These are phyloP conservation scores for Aureoboletus auriporus DNA, from an alignment of 768 basidiomycete genomes.

Conservation along the genomic window DNA sequence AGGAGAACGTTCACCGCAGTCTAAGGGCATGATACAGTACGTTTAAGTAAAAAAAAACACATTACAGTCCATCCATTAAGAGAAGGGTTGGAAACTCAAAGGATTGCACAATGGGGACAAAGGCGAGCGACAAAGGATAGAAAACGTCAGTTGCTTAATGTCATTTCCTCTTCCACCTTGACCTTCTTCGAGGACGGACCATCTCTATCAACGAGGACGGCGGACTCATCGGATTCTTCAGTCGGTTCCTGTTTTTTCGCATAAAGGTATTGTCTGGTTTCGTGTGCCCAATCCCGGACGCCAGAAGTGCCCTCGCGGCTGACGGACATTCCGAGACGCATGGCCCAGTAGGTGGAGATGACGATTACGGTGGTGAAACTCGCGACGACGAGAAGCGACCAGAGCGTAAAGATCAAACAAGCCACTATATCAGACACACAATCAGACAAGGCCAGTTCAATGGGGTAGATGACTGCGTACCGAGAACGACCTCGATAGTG, in stretches of 20 bases:
- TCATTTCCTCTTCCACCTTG: conserved; percentile 20
- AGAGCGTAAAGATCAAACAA: conserved; percentile 30
- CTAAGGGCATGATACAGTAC: conserved; percentile 14
- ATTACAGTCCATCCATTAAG: not conserved
- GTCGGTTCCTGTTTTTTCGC: conserved; percentile 13
- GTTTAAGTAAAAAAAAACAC: not conserved
- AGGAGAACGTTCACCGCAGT: too few species aligned
- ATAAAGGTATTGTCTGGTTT: conserved; percentile 20
- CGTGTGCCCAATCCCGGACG: conserved; percentile 27
- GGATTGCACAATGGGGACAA: not conserved
- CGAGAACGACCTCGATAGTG: conserved; percentile 25
- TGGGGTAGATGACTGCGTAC: conserved; percentile 13
- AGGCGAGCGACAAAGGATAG: not conserved
- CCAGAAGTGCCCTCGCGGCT: conserved; percentile 32
- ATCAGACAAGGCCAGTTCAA: not conserved
- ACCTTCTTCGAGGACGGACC: conserved; percentile 14
- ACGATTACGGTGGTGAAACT: conserved; percentile 30
- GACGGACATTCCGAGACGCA: conserved; percentile 33
- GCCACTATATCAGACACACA: conserved; percentile 22
- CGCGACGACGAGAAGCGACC: conserved; percentile 31
- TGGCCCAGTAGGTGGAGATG: conserved; percentile 29
- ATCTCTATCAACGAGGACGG: conserved; percentile 19
- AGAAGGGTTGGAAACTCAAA: not conserved
- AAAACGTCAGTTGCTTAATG: not conserved
- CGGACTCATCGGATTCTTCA: conserved; percentile 24